Conservation (phyloP, 2,329 filamentous ascomycete genomes). For the Metarhizium robertsii region DNA sequence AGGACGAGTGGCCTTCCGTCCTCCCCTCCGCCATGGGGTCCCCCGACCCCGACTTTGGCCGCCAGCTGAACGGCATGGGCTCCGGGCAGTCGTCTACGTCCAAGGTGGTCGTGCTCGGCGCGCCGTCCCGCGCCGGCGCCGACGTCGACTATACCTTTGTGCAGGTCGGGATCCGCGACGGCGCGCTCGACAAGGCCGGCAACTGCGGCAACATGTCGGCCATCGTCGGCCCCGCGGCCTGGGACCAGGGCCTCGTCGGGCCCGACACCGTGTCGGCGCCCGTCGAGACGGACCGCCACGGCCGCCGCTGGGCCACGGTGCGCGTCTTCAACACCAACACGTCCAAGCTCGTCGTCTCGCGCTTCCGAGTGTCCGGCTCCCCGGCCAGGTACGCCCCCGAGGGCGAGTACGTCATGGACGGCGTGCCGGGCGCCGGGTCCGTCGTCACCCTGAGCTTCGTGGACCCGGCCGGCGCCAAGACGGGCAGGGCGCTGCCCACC, state of each 20-base stretch:
- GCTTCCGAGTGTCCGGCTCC: conserved; percentile 40
- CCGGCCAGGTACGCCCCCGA: conserved; percentile 15
- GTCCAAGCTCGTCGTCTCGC: conserved; percentile 49
- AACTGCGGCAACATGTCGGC: conserved; percentile 71
- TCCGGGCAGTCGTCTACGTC: conserved; percentile 59
- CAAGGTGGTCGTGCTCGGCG: conserved; percentile 60
- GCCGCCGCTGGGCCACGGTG: conserved; percentile 34
- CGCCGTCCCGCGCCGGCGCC: conserved; percentile 34
- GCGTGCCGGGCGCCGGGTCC: conserved; percentile 49
- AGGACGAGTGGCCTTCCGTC: conserved; percentile 33
- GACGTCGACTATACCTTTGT: conserved; percentile 67
- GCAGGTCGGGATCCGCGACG: conserved; percentile 54
- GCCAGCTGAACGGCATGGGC: conserved; percentile 65
- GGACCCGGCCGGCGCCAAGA: conserved; percentile 53
- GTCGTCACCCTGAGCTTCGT: conserved; percentile 52
- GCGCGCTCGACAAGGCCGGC: conserved; percentile 53
- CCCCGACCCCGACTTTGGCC: conserved; percentile 50
- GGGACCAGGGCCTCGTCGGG: conserved; percentile 21
- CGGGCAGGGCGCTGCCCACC: conserved; percentile 41
- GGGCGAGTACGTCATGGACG: conserved; percentile 54
- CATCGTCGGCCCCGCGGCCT: conserved; percentile 47
- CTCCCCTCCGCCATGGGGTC: conserved; percentile 53
- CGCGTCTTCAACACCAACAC: conserved; percentile 66
- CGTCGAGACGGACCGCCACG: conserved; percentile 12
- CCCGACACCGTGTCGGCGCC: neutral